These are phyloP conservation scores for Wickerhamomyces bisporus DNA, from an alignment of 805 yeast species.

Conservation along the genomic window DNA sequence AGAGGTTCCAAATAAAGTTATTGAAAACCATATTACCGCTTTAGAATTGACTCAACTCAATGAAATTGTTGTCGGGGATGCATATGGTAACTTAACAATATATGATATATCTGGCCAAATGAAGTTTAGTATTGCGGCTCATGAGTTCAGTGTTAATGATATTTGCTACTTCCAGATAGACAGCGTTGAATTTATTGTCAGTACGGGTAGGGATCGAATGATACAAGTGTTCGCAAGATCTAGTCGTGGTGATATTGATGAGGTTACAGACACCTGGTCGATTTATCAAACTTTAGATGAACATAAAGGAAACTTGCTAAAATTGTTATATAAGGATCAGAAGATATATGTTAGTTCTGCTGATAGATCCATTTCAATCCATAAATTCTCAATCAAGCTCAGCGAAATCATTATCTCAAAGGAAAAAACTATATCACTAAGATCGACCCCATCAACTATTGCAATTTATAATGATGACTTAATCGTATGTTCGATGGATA, in stretches of 20 bases:
- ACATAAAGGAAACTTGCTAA: slow-evolving; percentile 49
- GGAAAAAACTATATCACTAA: slow-evolving; percentile 45
- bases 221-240: slow-evolving; percentile 43
- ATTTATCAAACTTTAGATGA: slow-evolving; percentile 54
- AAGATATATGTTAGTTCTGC: slow-evolving; percentile 50
- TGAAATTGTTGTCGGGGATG: slow-evolving; percentile 42
- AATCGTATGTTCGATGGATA: slow-evolving; percentile 49
- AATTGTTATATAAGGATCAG: slow-evolving; percentile 26
- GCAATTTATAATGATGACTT: slow-evolving; percentile 33
- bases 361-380: slow-evolving; percentile 57
- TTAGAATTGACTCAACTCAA: slow-evolving; percentile 29
- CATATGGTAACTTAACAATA: slow-evolving; percentile 36
- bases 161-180: slow-evolving; percentile 31
- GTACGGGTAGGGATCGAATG: slow-evolving; percentile 58
- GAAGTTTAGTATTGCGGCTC: slow-evolving; percentile 37
- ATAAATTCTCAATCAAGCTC: slow-evolving; percentile 28
- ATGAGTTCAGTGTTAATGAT: slow-evolving; percentile 48
- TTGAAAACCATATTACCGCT: slow-evolving; percentile 37
- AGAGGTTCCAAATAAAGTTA: slow-evolving; percentile 26
- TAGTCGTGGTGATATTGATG: slow-evolving; percentile 11
- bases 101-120: slow-evolving; percentile 14
- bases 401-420: slow-evolving; percentile 22
- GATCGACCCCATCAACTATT: slow-evolving; percentile 46
- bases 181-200: slow-evolving; percentile 30
- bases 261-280: slow-evolving; percentile 35